Conservation (phyloP, 495 filamentous ascomycete genomes). For the Aspergillus bridgeri region DNA sequence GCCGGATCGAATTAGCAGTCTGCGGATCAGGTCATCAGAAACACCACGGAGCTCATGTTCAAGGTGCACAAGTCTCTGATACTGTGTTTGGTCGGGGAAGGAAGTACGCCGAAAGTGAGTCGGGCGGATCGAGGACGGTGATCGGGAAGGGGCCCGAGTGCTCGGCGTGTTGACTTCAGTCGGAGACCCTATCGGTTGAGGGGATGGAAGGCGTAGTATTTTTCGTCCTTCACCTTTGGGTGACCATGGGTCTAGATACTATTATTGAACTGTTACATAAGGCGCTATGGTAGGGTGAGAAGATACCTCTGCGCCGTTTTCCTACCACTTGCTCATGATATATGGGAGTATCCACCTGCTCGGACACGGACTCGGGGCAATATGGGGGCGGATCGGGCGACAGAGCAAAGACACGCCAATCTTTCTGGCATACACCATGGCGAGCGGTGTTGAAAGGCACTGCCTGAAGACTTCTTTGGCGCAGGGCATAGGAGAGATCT, state of each 20-base stretch:
- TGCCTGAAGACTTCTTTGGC: conserved; percentile 14
- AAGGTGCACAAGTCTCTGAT: conserved; percentile 15
- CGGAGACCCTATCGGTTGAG: conserved; percentile 16
- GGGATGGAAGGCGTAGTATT: conserved; percentile 16
- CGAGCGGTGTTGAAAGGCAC: conserved; percentile 19
- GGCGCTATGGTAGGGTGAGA: conserved; percentile 12
- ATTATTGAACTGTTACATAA: conserved; percentile 17
- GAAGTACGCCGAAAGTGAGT: conserved; percentile 15
- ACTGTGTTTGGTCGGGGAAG: conserved; percentile 12
- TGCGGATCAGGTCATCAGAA: conserved; percentile 14
- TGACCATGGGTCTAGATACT: conserved; percentile 14
- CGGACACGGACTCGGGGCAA: conserved; percentile 8
- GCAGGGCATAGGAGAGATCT: conserved; percentile 15
- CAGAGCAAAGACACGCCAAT: conserved; percentile 18
- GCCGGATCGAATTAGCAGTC: conserved; percentile 16
- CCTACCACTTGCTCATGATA: conserved; percentile 18
- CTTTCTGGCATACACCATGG: conserved; percentile 15
- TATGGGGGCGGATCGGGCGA: neutral
- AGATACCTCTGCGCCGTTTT: conserved; percentile 21
- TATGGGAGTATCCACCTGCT: conserved; percentile 18
- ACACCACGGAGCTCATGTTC: conserved; percentile 16
- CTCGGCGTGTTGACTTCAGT: conserved; percentile 22
- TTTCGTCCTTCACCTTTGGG: conserved; percentile 17
- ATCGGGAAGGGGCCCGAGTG: conserved; percentile 14
- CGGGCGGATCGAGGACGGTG: conserved; percentile 19